Base-by-base conservation (phyloP, 257 asterid genomes). In the Solanum bulbocastanum region DNA sequence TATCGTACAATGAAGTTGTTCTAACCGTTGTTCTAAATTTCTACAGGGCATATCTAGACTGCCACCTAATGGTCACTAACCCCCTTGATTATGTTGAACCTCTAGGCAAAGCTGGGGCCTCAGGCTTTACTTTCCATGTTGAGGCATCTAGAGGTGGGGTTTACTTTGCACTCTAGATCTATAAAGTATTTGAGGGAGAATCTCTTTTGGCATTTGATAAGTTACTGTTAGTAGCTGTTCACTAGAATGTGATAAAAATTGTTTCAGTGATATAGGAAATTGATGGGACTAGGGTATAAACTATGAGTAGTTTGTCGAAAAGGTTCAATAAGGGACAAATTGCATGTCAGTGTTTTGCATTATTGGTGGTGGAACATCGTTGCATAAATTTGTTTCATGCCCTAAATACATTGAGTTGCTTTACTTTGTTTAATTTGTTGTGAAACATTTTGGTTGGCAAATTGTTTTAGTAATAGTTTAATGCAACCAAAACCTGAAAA, bases 1-100 rank as follows among this genome's bases (percentile, higher is more conserved):
- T 52, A 73, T 71, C 18, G 1, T 12, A 62, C 58, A 25, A 75
- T 73, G 30, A 62, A 75, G 12, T 86, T 35, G 23, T 49, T 81
- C 85, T 83, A 18, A 88, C 27, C n/a, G 1, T 73, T 33, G 30
- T 81, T 82, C 71, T 73, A 20, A 88, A 36, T 37, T 52, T 30
- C 86, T 92, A 84, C 98, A 96, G 96, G 49, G 96, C 98, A 52
- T 96, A 96, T 93, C 87, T 96, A 89, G 98, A 96, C 93, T 96
- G 98, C 91, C 98, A 96, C 90, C 94, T 96, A 73, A 96, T 96
- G 99, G 99, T 95, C 86, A 94, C 98, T 83, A 95, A 95, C 91
- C 99, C 99, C 85, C 91, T 93, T 73, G 99, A 96, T 92, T 94
- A 96, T 74, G 98, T 96, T 42, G 98, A 95, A 85, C 93, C 97